A percentile compares a stretch with the other conserved stretches of the same genome.
Conservation (phyloP, 1,284 basidiomycete genomes). For the Agroathelia rolfsii region DNA sequence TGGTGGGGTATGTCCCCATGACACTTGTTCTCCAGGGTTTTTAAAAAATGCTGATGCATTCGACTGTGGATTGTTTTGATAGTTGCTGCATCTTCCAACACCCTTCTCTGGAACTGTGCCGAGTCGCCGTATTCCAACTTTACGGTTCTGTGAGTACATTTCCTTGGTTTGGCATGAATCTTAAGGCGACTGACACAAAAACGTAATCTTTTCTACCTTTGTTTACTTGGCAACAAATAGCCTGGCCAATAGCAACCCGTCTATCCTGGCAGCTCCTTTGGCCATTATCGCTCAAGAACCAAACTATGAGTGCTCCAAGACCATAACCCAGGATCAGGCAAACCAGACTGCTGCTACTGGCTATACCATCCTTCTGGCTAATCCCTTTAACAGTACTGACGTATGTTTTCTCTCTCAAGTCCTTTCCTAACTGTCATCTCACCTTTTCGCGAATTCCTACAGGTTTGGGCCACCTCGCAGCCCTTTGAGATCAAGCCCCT, state of each 20-base stretch:
- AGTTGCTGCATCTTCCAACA: slow-evolving; percentile 28
- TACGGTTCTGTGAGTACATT: slow-evolving; percentile 30
- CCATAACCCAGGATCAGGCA: slow-evolving; percentile 38
- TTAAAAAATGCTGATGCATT: too few relatives aligned
- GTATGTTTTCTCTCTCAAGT: neutral
- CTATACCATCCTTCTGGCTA: slow-evolving; percentile 50
- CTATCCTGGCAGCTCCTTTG: slow-evolving; percentile 23
- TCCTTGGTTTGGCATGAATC: too few relatives aligned
- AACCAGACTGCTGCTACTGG: slow-evolving; percentile 32
- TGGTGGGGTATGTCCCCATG: slow-evolving; percentile 48
- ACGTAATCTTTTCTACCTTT: slow-evolving; percentile 9
- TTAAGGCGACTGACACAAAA: too few relatives aligned
- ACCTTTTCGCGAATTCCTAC: neutral
- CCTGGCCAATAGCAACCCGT: slow-evolving; percentile 27
- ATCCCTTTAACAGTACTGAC: slow-evolving; percentile 25
- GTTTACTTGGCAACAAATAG: too few relatives aligned
- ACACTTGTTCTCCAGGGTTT: too few relatives aligned
- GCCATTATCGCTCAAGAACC: slow-evolving; percentile 39
- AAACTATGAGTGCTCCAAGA: slow-evolving; percentile 52
- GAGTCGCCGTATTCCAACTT: slow-evolving; percentile 24
- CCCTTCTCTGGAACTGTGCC: slow-evolving; percentile 31
- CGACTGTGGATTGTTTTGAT: too few relatives aligned
- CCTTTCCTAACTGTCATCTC: neutral
- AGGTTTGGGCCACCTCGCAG: neutral
- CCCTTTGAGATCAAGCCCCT: neutral